Conservation (phyloP, 2,329 filamentous ascomycete species). For the Tympanopsis confertula region DNA sequence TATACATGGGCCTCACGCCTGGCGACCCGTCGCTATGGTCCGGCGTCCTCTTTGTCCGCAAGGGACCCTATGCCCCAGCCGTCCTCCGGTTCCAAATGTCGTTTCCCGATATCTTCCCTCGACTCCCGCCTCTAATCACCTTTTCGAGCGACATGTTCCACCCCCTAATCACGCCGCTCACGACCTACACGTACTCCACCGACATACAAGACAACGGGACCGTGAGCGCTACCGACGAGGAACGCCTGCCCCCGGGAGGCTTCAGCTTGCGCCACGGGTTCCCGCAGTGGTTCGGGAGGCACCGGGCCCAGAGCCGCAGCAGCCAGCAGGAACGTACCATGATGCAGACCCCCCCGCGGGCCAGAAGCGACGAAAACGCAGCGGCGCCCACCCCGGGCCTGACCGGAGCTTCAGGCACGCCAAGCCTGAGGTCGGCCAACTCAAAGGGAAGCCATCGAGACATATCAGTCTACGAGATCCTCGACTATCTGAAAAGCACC, state of each 20-base stretch:
- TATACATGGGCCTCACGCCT: constrained; percentile 76
- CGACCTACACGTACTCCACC: constrained; percentile 87
- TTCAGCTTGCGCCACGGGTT: constrained; percentile 89
- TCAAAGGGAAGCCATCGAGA: too few species aligned
- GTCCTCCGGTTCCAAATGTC: constrained; percentile 82
- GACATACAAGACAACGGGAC: constrained; percentile 65
- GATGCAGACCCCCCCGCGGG: neutral
- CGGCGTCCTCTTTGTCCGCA: constrained; percentile 78
- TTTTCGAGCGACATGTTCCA: constrained; percentile 93
- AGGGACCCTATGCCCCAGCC: constrained; percentile 80
- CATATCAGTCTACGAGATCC: constrained; percentile 52
- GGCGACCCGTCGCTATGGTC: constrained; percentile 75
- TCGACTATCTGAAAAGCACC: constrained; percentile 70
- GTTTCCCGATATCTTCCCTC: constrained; percentile 72
- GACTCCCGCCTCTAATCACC: constrained; percentile 69
- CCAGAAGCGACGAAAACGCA: too few species aligned
- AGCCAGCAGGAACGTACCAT: too few species aligned
- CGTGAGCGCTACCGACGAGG: constrained; percentile 72
- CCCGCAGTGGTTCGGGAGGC: constrained; percentile 72
- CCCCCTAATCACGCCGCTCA: constrained; percentile 79
- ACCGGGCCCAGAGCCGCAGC: neutral
- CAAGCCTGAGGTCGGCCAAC: neutral
- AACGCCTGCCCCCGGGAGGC: constrained; percentile 73
- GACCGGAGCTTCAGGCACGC: neutral
- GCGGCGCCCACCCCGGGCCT: neutral